A percentile compares a stretch with the other conserved stretches of the same genome.
These are phyloP conservation scores for Tetrahymena elliotti DNA, from an alignment of 73 alveolate genomes.

Conservation along the genomic window DNA sequence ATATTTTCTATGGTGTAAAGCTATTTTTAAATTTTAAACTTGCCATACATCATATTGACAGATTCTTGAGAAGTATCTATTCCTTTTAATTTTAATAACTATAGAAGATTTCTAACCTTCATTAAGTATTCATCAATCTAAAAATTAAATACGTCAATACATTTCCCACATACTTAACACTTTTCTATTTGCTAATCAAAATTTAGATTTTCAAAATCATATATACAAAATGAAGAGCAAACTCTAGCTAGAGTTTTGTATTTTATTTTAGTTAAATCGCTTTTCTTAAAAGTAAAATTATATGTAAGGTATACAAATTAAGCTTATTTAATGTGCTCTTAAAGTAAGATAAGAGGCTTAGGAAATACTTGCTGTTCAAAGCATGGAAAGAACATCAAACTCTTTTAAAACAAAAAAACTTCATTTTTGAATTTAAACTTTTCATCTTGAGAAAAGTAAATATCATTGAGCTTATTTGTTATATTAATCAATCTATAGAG, in stretches of 20 bases:
- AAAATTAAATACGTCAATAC: not conserved
- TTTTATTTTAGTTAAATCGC: not conserved
- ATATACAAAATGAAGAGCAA: not conserved
- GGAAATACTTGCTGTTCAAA: not conserved
- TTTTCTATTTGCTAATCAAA: not conserved
- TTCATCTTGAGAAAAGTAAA: not conserved
- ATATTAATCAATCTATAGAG: not conserved
- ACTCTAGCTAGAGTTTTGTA: not conserved
- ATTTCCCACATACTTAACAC: not conserved
- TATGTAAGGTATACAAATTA: not conserved
- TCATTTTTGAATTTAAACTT: not conserved
- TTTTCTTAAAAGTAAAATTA: not conserved
- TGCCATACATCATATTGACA: not conserved
- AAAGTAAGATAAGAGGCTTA: not conserved
- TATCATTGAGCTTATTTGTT: not conserved
- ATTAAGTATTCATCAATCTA: not conserved
- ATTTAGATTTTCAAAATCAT: not conserved
- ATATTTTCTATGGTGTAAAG: not conserved
- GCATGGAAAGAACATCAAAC: not conserved
- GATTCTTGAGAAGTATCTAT: not conserved
- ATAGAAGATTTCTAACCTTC: not conserved
- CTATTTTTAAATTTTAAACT: not conserved
- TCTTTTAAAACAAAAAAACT: not conserved
- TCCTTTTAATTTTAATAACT: not conserved
- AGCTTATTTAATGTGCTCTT: not conserved